Conservation (phyloP, 1,284 basidiomycete genomes). For the Ustilago crameri region DNA sequence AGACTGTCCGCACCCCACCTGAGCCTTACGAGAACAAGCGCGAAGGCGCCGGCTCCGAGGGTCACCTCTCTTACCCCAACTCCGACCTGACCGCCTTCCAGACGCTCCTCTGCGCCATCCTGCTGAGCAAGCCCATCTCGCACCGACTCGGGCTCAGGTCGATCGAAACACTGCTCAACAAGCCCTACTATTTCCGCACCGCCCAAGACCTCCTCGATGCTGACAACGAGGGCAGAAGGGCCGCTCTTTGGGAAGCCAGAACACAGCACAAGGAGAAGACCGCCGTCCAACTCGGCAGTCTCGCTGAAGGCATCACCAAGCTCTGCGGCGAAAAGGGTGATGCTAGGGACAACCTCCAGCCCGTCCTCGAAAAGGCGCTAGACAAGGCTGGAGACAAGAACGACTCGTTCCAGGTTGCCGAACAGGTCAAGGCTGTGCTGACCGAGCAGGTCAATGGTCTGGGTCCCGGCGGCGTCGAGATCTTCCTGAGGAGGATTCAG, state of each 20-base stretch:
- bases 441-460: slow-evolving; percentile 44
- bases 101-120: slow-evolving; percentile 38
- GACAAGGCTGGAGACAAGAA: slow-evolving; percentile 5
- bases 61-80: slow-evolving; percentile 41
- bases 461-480: slow-evolving; percentile 42
- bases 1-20: slow-evolving; percentile 24
- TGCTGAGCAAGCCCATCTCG: slow-evolving; percentile 54
- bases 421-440: slow-evolving; percentile 28
- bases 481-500: slow-evolving; percentile 50
- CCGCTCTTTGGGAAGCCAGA: slow-evolving; percentile 48
- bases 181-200: slow-evolving; percentile 39
- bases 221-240: slow-evolving; percentile 43
- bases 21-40: slow-evolving; percentile 35
- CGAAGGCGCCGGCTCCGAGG: slow-evolving; percentile 6
- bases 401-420: slow-evolving; percentile 26
- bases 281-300: slow-evolving; percentile 42
- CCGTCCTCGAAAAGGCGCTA: slow-evolving; percentile 34
- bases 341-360: slow-evolving; percentile 14
- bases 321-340: slow-evolving; percentile 18
- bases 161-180: slow-evolving; percentile 51
- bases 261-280: slow-evolving; percentile 60
- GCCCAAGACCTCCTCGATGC: slow-evolving; percentile 40
- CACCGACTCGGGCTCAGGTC: slow-evolving; percentile 42
- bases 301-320: slow-evolving; percentile 35
- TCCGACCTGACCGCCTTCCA: slow-evolving; percentile 49